Conservation (phyloP, 805 yeast genomes). For the Clavispora vitiphila region DNA sequence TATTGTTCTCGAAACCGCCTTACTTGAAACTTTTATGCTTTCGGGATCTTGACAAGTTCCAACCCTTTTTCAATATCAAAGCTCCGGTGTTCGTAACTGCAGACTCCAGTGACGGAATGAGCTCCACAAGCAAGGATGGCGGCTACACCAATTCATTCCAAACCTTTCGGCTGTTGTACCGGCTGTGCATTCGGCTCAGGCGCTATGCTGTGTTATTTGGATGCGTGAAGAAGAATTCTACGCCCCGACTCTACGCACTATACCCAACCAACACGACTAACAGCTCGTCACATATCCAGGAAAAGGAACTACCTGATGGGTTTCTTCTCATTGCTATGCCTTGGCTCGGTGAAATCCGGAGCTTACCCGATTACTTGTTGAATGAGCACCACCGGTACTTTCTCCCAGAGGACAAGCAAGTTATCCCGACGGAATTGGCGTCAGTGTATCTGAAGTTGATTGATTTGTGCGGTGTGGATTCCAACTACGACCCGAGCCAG, state of each 20-base stretch:
- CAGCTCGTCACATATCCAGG: constrained; percentile 14
- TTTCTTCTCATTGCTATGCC: constrained; percentile 68
- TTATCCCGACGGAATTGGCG: constrained; percentile 15
- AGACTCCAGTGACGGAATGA: constrained; percentile 42
- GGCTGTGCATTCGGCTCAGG: constrained; percentile 45
- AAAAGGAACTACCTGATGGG: constrained; percentile 54
- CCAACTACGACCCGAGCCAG: constrained; percentile 50
- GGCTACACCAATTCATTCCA: constrained; percentile 56
- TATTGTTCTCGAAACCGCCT: constrained; percentile 30
- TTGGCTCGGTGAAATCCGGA: constrained; percentile 68
- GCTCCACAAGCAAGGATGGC: constrained; percentile 22
- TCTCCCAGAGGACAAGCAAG: constrained; percentile 6
- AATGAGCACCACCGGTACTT: constrained; percentile 7
- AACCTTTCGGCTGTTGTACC: constrained; percentile 65
- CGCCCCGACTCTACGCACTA: constrained; percentile 56
- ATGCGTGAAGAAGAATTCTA: constrained; percentile 45
- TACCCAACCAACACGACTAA: constrained; percentile 45
- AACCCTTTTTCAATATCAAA: constrained; percentile 47
- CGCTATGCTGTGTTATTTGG: constrained; percentile 75
- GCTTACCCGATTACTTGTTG: constrained; percentile 45
- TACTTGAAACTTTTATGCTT: constrained; percentile 67
- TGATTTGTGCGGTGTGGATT: constrained; percentile 37
- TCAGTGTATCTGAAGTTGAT: constrained; percentile 21
- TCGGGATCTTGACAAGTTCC: constrained; percentile 41
- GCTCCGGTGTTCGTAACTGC: constrained; percentile 66